phyloP scores from a whole-genome alignment of 1,139 yeast species.

The Saccharomyces uvarum region DNA sequence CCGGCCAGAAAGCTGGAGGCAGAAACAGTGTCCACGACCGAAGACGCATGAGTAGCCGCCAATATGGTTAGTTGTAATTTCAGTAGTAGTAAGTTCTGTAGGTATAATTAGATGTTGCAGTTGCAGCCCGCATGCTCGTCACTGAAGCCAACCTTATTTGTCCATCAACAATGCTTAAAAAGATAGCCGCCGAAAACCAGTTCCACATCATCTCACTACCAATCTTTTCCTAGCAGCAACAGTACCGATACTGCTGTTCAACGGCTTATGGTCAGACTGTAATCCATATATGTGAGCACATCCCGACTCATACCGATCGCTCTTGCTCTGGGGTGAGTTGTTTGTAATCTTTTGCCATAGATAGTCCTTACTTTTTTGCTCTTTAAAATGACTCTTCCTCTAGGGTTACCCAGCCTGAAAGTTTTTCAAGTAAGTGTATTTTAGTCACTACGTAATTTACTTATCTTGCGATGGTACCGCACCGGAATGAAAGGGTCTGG shows the following conservation, averaged over 20 bases:
- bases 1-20: constrained; percentile 64
- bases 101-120: neutral
- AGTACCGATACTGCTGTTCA: no score
- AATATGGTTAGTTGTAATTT: neutral
- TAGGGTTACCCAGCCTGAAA: neutral
- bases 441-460: neutral
- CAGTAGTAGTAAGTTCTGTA: neutral
- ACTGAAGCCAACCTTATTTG: neutral
- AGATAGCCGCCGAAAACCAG: no score
- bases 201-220: no score
- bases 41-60: constrained; percentile 8
- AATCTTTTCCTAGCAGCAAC: no score
- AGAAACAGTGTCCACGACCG: constrained; percentile 5
- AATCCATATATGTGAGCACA: no score
- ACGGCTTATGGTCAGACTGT: no score
- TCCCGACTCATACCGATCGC: no score
- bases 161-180: no score
- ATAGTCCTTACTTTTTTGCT: neutral
- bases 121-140: neutral
- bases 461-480: neutral
- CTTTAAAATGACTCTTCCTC: neutral
- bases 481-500: neutral
- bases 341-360: neutral
- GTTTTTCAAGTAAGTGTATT: neutral
- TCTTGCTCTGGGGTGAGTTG: neutral